Evolutionary conservation across 2,329 filamentous ascomycete genomes (phyloP), one percentile per base, ranked within the genome.

Genomic region (Grosmannia clavigera): DNA sequence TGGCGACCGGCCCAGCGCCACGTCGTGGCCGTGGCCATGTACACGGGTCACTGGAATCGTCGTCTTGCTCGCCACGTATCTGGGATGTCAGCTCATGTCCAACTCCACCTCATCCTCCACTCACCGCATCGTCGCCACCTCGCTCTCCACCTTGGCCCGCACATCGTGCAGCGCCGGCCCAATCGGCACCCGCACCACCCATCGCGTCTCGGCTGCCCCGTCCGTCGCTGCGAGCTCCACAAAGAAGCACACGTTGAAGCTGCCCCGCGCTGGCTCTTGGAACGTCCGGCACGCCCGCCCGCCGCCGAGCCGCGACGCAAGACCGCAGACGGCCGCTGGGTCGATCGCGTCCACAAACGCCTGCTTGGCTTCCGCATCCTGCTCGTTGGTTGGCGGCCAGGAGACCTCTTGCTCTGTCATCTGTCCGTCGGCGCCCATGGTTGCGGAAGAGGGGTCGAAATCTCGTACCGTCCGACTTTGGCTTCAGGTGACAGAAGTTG

Each of bases 71-170:
- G 64, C 52, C 12, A 69, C 58, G 55, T 66, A 68, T 55, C 67
- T 67, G 3, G 33, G 5, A 9, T 7, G 48, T 46, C 16, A 54
- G 56, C 10, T 31, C 31, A n/a, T 25, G 14, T 43, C 29, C 16
- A 58, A 59, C 40, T 51, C 27, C 14, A 19, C 22, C 25, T 7
- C 56, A 66, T 66, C 63, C 3, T 40, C 38, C 16, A 19, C 43
- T 46, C 43, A 61, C 63, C 60, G 58, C 27, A 68, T 61, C 3
- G 67, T 69, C 3, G 65, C 58, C 11, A 68, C 66, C 57, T 70
- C 67, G 50, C 66, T 69, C 48, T 64, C 57, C 25, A 70, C 38
- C 61, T 70, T 69, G 22, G 60, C 58, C 68, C 65, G 68, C 7
- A 64, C 55, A 57, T 67, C 61, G 3, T 63, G 35, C 12, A 68